Percentiles rank a stretch among this genome's conserved stretches.
Evolutionary conservation across 1,139 yeast species (phyloP).

Genomic region (Yamadazyma aaseri): DNA sequence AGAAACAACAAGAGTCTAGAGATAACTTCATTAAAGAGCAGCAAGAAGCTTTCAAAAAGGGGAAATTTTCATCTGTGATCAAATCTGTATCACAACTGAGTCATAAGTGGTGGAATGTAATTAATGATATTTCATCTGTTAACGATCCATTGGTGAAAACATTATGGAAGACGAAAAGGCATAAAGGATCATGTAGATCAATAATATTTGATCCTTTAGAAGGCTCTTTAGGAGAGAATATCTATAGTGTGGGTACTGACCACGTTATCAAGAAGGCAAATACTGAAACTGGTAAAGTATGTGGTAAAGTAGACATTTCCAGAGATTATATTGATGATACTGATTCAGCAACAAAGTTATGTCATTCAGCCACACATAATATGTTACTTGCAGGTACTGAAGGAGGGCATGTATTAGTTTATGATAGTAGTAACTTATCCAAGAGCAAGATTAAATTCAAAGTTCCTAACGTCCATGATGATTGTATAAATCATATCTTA

Average conservation of each 20-base stretch:
- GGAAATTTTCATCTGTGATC: constrained; percentile 26
- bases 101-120: constrained; percentile 51
- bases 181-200: constrained; percentile 84
- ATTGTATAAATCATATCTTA: constrained; percentile 72
- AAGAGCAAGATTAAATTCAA: constrained; percentile 37
- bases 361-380: constrained; percentile 63
- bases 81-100: constrained; percentile 40
- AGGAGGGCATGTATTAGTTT: constrained; percentile 60
- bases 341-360: constrained; percentile 57
- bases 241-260: constrained; percentile 79
- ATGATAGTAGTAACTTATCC: constrained; percentile 53
- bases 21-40: constrained; percentile 21
- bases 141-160: constrained; percentile 33
- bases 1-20: constrained; percentile 22
- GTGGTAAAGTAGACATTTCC: constrained; percentile 44
- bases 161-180: constrained; percentile 87
- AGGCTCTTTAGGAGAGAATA: constrained; percentile 45
- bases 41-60: constrained; percentile 26
- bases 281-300: constrained; percentile 73
- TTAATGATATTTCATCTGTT: constrained; percentile 30
- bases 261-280: constrained; percentile 73
- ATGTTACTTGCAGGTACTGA: constrained; percentile 79
- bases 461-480: constrained; percentile 62
- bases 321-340: constrained; percentile 25
- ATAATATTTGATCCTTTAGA: constrained; percentile 60